Percentiles rank a stretch among this genome's conserved stretches.
phyloP scores from a whole-genome alignment of 176 grass and related monocot species.

The Juncus effusus region DNA sequence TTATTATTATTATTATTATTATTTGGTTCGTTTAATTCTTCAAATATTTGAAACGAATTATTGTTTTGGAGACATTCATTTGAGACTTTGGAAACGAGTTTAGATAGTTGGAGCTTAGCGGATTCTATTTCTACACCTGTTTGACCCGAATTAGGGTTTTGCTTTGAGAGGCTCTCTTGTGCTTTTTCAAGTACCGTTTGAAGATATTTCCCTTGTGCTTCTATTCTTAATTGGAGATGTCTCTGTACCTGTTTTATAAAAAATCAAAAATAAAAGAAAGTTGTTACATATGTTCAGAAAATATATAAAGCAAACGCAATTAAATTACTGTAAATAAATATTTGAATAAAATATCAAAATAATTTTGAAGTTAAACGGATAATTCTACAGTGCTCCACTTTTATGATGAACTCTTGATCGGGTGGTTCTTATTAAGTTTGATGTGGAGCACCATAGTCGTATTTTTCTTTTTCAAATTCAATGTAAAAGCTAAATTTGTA shows the following conservation, averaged over 20 bases:
- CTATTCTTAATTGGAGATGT: slow-evolving; percentile 86
- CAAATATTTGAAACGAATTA: slow-evolving; percentile 28
- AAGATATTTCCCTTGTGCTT: slow-evolving; percentile 90
- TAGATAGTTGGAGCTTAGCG: slow-evolving; percentile 73
- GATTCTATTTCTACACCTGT: slow-evolving; percentile 65
- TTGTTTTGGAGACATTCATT: slow-evolving; percentile 35
- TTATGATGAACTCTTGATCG: no score
- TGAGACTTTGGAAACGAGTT: slow-evolving; percentile 80
- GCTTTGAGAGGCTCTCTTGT: slow-evolving; percentile 72
- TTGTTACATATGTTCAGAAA: no score
- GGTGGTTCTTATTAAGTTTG: no score
- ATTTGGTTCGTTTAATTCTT: slow-evolving; percentile 37
- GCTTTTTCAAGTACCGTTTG: slow-evolving; percentile 97
- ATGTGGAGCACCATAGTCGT: no score
- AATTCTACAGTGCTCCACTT: no score
- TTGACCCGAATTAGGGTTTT: slow-evolving; percentile 38
- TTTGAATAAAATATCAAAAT: slow-evolving; percentile 4
- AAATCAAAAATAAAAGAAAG: no score
- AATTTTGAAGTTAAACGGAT: neutral
- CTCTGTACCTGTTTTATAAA: slow-evolving; percentile 61
- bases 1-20: no score
- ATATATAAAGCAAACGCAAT: neutral
- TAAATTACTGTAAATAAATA: neutral
- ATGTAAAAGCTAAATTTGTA: no score
- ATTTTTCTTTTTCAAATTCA: no score